These are phyloP conservation scores for Rhododendron ovatum DNA, from an alignment of 148 eudicot species.

Conservation along the genomic window DNA sequence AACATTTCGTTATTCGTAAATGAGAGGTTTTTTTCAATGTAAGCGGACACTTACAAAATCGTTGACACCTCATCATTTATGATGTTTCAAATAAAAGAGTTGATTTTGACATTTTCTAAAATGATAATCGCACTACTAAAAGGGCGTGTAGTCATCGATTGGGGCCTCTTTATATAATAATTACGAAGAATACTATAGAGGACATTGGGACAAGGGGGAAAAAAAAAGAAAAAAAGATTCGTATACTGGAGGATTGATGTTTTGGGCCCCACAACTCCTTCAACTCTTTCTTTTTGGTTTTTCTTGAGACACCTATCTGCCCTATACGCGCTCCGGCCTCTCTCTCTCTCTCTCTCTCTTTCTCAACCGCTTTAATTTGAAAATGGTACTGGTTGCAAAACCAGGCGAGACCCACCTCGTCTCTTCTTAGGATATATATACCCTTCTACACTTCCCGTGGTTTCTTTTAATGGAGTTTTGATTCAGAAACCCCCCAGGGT, in stretches of 20 bases:
- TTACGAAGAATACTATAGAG: too few species aligned
- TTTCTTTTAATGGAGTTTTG: background rate
- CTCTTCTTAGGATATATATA: background rate
- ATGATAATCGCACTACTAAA: too few species aligned
- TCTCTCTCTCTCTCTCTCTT: background rate
- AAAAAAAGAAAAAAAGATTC: background rate
- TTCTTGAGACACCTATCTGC: background rate
- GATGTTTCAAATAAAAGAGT: too few species aligned
- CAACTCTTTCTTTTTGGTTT: background rate
- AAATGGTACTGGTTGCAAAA: background rate
- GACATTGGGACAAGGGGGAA: too few species aligned
- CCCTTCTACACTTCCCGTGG: background rate
- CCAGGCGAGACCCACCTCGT: background rate
- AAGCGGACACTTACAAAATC: too few species aligned
- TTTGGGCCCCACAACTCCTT: background rate
- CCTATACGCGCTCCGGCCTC: background rate
- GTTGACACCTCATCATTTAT: too few species aligned
- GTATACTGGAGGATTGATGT: background rate
- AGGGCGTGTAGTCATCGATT: too few species aligned
- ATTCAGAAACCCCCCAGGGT: constrained; percentile 1
- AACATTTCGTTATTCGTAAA: too few species aligned
- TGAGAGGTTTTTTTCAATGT: too few species aligned
- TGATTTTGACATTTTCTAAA: too few species aligned
- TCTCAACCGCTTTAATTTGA: constrained; percentile 8
- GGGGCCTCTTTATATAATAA: too few species aligned